These are phyloP conservation scores for Quercus aquifolioides DNA, from an alignment of 306 rosid genomes.

Conservation along the genomic window DNA sequence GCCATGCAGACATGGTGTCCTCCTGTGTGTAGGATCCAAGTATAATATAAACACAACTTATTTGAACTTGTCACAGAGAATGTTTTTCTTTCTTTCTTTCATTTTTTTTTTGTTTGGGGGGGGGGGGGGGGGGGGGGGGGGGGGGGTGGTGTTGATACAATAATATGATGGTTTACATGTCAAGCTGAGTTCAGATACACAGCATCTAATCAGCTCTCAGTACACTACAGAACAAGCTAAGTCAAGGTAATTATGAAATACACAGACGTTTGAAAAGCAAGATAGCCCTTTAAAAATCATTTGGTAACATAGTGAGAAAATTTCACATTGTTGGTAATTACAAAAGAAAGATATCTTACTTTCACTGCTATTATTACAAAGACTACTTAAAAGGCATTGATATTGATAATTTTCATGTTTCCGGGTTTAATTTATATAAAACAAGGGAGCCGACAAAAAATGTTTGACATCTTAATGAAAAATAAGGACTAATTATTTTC, in stretches of 20 bases:
- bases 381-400: too few species aligned
- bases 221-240: neutral
- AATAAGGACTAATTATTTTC: too few species aligned
- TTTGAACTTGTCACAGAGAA: too few species aligned
- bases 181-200: neutral
- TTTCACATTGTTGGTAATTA: neutral
- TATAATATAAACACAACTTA: too few species aligned
- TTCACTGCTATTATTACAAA: neutral
- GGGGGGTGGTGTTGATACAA: too few species aligned
- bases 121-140: too few species aligned
- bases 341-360: neutral
- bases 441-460: neutral
- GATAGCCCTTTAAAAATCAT: neutral
- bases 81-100: too few species aligned
- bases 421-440: neutral
- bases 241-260: neutral
- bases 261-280: neutral
- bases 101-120: accelerated
- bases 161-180: too few species aligned
- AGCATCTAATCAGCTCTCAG: neutral
- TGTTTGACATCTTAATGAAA: too few species aligned
- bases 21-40: neutral
- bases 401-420: neutral
- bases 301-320: neutral
- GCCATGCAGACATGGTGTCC: neutral